Evolutionary conservation across 1,284 basidiomycete genomes (phyloP), one percentile per base, ranked within the genome.

Genomic region (Leccinum pachyderme): DNA sequence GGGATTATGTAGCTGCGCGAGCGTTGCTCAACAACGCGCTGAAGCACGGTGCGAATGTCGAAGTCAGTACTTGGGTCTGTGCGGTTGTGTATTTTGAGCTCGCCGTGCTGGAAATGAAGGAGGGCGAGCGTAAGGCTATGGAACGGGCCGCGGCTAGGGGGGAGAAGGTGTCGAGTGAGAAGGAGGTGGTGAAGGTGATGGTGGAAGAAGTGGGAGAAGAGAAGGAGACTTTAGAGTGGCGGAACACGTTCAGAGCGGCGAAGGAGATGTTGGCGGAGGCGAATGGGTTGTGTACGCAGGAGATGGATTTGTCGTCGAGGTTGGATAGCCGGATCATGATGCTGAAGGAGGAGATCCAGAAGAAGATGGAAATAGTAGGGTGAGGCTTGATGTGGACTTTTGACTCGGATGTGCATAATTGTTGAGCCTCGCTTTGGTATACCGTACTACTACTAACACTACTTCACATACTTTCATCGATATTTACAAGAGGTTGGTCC

Each of bases 241-340:
- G 56, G 28, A 58, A 61, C 4, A 79, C 73, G 41, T 65, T 88
- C 58, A 76, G 75, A 60, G 68, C 56, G 7, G 84, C 83, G 8
- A 73, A 64, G 47, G 72, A 72, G 53, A 77, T 77, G 63, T 69
- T 90, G 39, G 82, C 84, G 53, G 68, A 72, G 56, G 83, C 84
- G 50, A 67, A 81, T 48, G 63, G 65, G 8, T 58, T 83, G 28
- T 77, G 81, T 44, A 76, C 80, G 51, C 81, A 75, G 60, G 72
- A 78, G 52, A 76, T 82, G 27, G 88, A 90, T 69, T 55, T 91
- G 64, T 81, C 80, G 39, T 83, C 82, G 54, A 72, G 88, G 64
- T 66, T 90, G 59, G 88, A 89, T 57, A 86, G 80, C 65, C 71
- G 88, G 66, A 79, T 89, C 49, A 75, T 77, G 59, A 84, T 90